phyloP scores from a whole-genome alignment of 768 basidiomycete species.

The Cystobasidium onofrii region DNA sequence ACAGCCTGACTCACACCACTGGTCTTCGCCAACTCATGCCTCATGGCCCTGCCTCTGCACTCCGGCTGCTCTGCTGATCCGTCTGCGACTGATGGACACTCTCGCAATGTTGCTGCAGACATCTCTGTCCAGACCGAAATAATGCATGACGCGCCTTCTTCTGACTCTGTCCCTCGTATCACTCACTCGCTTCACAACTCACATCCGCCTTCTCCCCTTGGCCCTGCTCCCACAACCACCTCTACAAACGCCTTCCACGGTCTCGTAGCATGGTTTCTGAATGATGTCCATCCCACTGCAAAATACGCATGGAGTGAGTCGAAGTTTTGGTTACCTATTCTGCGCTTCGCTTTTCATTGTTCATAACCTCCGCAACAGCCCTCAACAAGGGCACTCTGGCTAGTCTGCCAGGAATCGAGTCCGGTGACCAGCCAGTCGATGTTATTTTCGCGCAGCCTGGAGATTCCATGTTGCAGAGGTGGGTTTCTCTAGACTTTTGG shows the following conservation, averaged over 20 bases:
- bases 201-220: neutral
- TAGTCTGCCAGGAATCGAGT: neutral
- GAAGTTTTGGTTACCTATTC: neutral
- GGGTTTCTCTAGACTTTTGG: neutral
- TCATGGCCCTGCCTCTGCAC: neutral
- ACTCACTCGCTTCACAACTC: neutral
- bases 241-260: constrained; percentile 23
- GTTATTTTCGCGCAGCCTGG: constrained; percentile 6
- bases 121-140: neutral
- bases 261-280: constrained; percentile 16
- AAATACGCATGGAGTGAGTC: constrained; percentile 20
- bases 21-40: neutral
- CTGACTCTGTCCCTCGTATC: neutral
- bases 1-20: neutral
- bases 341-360: neutral
- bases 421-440: neutral
- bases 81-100: neutral
- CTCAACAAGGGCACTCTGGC: constrained; percentile 12
- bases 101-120: neutral
- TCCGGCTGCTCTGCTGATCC: neutral
- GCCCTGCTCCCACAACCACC: neutral
- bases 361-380: neutral
- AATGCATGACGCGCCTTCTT: neutral
- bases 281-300: neutral
- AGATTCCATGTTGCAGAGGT: constrained; percentile 1